Percentiles rank a stretch among this genome's conserved stretches.
These are phyloP conservation scores for Porodaedalea pini DNA, from an alignment of 1,284 basidiomycete species.

Conservation along the genomic window DNA sequence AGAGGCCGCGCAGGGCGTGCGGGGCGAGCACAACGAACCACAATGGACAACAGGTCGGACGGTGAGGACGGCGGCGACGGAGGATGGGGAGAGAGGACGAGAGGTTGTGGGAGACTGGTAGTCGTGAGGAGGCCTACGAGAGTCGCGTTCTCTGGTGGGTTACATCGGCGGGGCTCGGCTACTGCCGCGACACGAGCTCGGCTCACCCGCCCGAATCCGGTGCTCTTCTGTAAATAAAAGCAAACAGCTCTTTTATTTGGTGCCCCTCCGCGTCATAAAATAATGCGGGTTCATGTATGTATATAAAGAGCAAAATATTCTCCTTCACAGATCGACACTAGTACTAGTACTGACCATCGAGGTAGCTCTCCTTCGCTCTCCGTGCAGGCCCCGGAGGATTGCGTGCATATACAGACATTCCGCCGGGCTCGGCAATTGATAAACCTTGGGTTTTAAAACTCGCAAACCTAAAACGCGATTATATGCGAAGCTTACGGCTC, in stretches of 20 bases:
- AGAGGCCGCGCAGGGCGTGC: constrained; percentile 9
- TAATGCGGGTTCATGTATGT: neutral
- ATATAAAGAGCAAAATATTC: neutral
- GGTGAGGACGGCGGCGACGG: constrained; percentile 5
- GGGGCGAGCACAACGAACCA: constrained; percentile 2
- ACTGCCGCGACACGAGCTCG: constrained; percentile 4
- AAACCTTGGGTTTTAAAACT: neutral
- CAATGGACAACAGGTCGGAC: neutral
- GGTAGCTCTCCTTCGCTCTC: neutral
- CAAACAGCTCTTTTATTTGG: neutral
- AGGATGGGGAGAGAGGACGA: constrained; percentile 12
- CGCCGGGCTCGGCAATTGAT: constrained; percentile 7
- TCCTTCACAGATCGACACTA: neutral
- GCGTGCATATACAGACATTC: neutral
- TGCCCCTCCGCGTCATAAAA: too few species aligned
- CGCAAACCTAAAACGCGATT: neutral
- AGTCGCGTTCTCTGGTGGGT: constrained; percentile 6
- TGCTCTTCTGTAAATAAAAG: neutral
- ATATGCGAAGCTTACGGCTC: neutral
- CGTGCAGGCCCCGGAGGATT: too few species aligned
- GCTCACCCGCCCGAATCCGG: constrained; percentile 3
- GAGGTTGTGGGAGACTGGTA: constrained; percentile 9
- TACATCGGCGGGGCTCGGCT: constrained; percentile 6
- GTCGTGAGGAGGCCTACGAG: constrained; percentile 11
- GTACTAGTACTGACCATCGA: too few species aligned